A percentile compares a stretch with the other conserved stretches of the same genome.
Evolutionary conservation across 2,329 filamentous ascomycete species (phyloP).

Genomic region (Gremmenia infestans): DNA sequence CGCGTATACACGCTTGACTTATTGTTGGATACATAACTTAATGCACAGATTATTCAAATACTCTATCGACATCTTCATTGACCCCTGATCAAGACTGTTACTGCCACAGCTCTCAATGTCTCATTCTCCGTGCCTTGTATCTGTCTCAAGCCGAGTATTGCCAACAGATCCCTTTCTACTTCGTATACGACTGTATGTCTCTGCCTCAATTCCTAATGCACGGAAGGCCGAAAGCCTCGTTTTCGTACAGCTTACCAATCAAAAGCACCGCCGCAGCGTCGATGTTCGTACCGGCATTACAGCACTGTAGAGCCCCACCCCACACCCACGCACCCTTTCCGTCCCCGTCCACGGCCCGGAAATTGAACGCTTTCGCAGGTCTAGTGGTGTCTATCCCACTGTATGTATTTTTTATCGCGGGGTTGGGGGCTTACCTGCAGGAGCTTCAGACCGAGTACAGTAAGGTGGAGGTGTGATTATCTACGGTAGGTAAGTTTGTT

Average conservation of each 20-base stretch:
- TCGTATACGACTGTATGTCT: not conserved
- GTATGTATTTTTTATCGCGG: not conserved
- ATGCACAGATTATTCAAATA: not conserved
- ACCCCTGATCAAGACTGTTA: not conserved
- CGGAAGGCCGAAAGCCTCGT: no score
- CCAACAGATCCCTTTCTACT: not conserved
- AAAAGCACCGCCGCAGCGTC: no score
- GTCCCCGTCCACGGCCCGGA: no score
- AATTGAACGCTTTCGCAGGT: no score
- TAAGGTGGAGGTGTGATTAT: not conserved
- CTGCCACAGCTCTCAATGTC: not conserved
- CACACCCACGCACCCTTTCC: not conserved
- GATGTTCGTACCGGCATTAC: not conserved
- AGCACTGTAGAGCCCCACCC: not conserved
- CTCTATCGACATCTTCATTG: not conserved
- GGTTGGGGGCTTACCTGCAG: not conserved
- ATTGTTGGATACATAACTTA: slow-evolving; percentile 1
- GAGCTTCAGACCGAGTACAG: not conserved
- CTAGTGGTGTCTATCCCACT: not conserved
- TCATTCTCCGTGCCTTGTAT: not conserved
- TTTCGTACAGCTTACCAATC: not conserved
- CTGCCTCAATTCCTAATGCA: no score
- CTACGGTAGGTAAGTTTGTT: not conserved
- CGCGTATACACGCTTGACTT: slow-evolving; percentile 9
- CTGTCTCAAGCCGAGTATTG: not conserved